Evolutionary conservation across 176 grass and related monocot genomes (phyloP).

Genomic region (Oryza brachyantha): DNA sequence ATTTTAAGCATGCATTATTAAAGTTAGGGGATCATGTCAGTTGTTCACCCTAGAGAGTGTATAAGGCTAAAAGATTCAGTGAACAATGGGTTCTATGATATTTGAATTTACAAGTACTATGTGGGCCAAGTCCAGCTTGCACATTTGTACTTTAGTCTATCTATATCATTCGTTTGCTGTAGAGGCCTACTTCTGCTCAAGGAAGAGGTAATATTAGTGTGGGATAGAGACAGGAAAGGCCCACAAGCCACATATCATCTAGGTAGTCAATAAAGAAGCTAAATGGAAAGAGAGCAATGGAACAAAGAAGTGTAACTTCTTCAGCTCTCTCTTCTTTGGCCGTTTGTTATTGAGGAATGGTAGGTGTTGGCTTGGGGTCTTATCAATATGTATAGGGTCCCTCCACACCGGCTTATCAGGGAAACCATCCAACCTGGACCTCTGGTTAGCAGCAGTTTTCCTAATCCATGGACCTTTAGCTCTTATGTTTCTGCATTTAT

Average conservation of each 20-base stretch:
- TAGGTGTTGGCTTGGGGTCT: conserved; percentile 6
- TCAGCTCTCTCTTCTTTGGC: conserved; percentile 16
- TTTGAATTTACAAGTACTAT: conserved; percentile 43
- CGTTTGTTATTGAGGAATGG: conserved; percentile 11
- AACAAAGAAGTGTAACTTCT: conserved; percentile 17
- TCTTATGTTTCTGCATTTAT: background rate
- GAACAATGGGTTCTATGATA: background rate
- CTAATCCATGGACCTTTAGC: background rate
- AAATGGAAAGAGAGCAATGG: conserved; percentile 31
- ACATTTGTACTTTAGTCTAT: conserved; percentile 30
- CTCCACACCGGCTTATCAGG: conserved; percentile 25
- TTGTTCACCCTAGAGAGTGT: background rate
- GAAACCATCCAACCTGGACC: conserved; percentile 16
- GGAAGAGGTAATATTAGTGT: conserved; percentile 17
- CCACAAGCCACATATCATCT: conserved; percentile 19
- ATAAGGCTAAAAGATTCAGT: conserved; percentile 4
- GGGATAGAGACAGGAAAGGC: conserved; percentile 13
- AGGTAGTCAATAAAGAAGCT: conserved; percentile 32
- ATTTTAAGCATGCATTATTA: conserved; percentile 26
- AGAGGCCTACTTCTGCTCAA: conserved; percentile 8
- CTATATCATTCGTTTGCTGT: conserved; percentile 27
- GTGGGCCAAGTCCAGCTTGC: conserved; percentile 26
- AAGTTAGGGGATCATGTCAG: conserved; percentile 24
- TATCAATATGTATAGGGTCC: conserved; percentile 35
- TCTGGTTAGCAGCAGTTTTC: background rate